phyloP scores from a whole-genome alignment of 495 filamentous ascomycete species.

The Penicillium steckii region DNA sequence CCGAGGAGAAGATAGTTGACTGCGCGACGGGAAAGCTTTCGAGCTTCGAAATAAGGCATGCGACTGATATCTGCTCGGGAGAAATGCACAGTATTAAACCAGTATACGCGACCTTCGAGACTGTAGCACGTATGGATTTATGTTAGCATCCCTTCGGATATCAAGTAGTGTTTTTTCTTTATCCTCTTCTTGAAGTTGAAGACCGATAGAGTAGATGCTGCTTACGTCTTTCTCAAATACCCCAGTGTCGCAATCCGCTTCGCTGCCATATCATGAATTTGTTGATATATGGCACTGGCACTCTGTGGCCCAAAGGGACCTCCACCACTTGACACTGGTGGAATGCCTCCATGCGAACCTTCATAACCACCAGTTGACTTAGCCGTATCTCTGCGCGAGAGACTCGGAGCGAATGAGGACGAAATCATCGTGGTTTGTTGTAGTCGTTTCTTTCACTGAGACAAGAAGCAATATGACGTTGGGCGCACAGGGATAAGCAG shows the following conservation, averaged over 20 bases:
- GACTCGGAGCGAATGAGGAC: conserved; percentile 33
- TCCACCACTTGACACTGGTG: conserved; percentile 31
- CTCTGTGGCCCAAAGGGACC: conserved; percentile 55
- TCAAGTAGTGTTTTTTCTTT: too few species aligned
- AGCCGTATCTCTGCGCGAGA: conserved; percentile 38
- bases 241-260: conserved; percentile 97
- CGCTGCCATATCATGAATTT: conserved; percentile 83
- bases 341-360: conserved; percentile 19
- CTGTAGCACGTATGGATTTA: conserved; percentile 37
- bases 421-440: conserved; percentile 31
- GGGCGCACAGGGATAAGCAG: conserved; percentile 3
- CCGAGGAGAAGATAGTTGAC: conserved; percentile 93
- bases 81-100: conserved; percentile 96
- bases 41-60: conserved; percentile 80
- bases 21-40: conserved; percentile 79
- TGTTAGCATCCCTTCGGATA: conserved; percentile 5
- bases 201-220: too few species aligned
- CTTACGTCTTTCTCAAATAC: conserved; percentile 88
- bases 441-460: neutral
- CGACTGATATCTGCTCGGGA: conserved; percentile 75
- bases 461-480: conserved; percentile 5
- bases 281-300: conserved; percentile 69
- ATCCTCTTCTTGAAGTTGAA: too few species aligned
- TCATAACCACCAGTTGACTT: conserved; percentile 37
- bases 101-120: conserved; percentile 91